Evolutionary conservation across 78 protist genomes (phyloP), one percentile per base, ranked within the genome.

Genomic region (Polysphondylium violaceum): DNA sequence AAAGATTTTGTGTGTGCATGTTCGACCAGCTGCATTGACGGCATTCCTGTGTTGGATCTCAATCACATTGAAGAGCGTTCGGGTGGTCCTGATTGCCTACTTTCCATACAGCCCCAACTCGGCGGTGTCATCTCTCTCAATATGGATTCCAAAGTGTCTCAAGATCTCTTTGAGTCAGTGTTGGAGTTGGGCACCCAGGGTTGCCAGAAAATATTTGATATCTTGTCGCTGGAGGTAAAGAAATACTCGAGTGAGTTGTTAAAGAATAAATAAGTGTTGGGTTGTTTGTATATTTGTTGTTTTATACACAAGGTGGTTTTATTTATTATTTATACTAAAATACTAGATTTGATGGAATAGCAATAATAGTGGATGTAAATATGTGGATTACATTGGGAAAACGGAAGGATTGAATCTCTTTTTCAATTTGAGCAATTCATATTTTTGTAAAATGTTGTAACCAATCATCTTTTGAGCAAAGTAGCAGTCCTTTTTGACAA

Each of bases 1-100:
- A 73, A 36, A 9, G 98, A 97, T 51, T 88, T 94, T 61, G 88
- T 97, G 11, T 56, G 67, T 55, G 86, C 97, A 5, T 67, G 93
- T 40, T 40, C 76, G 2, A 95, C 94, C 0, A 94, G 95, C 5
- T 79, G 41, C 47, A 27, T 97, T 9, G 97, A 97, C n/a, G 94
- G 93, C 23, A 25, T 56, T 0, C 60, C 87, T 2, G 47, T 97
- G 2, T n/a, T 88, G 17, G 98, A 95, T 58, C 1, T 95, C 53
- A 95, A 93, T 56, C 16, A 85, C 25, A 59, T 92, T 17, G 98
- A 96, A 58, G 96, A 86, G 83, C 2, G 86, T 19, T 74, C 97
- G 11, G 95, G 93, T 19, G 95, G 98, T 27, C 95, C 98, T 1
- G 96, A 93, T 31, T 61, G 94, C 19, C 51, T 74, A 21, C 55